These are phyloP conservation scores for Clitoria ternatea DNA, from an alignment of 306 rosid species.

Conservation along the genomic window DNA sequence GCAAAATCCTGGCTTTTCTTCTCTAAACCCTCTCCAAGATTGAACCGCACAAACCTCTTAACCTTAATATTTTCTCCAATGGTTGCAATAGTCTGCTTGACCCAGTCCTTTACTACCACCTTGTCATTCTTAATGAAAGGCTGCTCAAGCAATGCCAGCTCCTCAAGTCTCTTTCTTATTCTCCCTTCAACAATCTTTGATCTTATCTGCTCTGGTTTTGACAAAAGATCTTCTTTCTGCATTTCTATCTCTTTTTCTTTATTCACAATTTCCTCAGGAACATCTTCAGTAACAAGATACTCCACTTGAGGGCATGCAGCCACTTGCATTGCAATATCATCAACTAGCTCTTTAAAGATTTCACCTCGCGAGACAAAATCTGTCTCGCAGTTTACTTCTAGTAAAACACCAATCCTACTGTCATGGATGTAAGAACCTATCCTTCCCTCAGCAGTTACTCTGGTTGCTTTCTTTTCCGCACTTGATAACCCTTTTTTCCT, in stretches of 20 bases:
- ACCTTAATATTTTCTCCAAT: constrained; percentile 96
- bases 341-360: constrained; percentile 88
- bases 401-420: constrained; percentile 82
- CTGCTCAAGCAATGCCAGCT: constrained; percentile 91
- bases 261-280: constrained; percentile 64
- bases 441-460: constrained; percentile 95
- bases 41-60: constrained; percentile 84
- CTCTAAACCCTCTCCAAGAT: constrained; percentile 97
- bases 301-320: constrained; percentile 96
- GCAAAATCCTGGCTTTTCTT: constrained; percentile 98
- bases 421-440: constrained; percentile 94
- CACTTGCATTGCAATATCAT: constrained; percentile 97
- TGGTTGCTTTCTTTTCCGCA: constrained; percentile 91
- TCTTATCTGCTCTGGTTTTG: constrained; percentile 95
- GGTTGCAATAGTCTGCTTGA: constrained; percentile 94
- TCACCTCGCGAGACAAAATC: constrained; percentile 97
- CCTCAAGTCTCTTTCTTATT: constrained; percentile 89
- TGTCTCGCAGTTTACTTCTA: constrained; percentile 95
- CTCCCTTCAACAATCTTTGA: constrained; percentile 90
- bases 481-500: constrained; percentile 93
- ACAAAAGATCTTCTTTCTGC: constrained; percentile 95
- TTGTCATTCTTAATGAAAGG: constrained; percentile 92
- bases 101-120: constrained; percentile 73
- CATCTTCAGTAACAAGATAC: constrained; percentile 74
- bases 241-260: constrained; percentile 90